phyloP scores from a whole-genome alignment of 139 green algal genomes.

The Picochlorum sp. region DNA sequence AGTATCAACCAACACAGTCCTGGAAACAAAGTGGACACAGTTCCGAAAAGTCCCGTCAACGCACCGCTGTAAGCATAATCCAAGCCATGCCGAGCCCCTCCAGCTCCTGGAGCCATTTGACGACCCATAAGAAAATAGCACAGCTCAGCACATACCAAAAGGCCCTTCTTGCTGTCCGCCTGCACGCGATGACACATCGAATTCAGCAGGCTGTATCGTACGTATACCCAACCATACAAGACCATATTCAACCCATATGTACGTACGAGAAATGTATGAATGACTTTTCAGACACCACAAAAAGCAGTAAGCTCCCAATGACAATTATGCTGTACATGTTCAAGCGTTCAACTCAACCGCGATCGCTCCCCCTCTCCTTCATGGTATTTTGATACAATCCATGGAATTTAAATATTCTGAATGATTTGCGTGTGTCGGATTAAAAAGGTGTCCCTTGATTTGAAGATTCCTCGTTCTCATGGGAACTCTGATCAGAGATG shows the following conservation, averaged over 20 bases:
- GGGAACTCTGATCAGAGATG: constrained; percentile 2
- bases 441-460: constrained; percentile 8
- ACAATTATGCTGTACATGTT: constrained; percentile 16
- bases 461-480: too few species aligned
- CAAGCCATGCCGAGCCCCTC: constrained; percentile 30
- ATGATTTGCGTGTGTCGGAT: neutral
- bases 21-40: constrained; percentile 13
- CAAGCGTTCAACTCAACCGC: neutral
- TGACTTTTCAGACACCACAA: constrained; percentile 25
- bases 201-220: neutral
- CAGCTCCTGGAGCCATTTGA: constrained; percentile 23
- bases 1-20: constrained; percentile 1
- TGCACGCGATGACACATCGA: constrained; percentile 6
- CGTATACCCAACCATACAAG: neutral
- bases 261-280: constrained; percentile 32
- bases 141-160: constrained; percentile 33
- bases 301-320: constrained; percentile 21
- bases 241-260: neutral
- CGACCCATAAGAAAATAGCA: constrained; percentile 19
- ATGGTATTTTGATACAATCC: neutral
- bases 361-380: neutral
- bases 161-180: constrained; percentile 25
- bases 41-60: constrained; percentile 2
- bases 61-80: constrained; percentile 35
- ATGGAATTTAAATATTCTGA: neutral